These are phyloP conservation scores for Colletotrichum aenigma DNA, from an alignment of 2,329 filamentous ascomycete species.

Conservation along the genomic window DNA sequence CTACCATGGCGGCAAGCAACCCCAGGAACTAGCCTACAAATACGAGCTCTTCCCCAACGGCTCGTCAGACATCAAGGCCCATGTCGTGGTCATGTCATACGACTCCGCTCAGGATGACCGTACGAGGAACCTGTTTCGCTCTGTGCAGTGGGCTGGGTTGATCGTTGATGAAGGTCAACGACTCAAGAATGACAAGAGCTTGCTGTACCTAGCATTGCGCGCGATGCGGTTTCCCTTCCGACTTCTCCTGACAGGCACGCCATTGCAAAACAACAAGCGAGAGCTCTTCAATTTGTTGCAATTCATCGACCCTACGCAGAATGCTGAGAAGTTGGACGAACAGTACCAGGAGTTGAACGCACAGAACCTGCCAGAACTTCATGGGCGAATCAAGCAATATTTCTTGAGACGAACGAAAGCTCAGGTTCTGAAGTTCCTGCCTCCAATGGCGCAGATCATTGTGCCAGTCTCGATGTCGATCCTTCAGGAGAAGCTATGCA, in stretches of 20 bases:
- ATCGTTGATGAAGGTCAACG: slow-evolving; percentile 96
- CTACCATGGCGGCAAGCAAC: slow-evolving; percentile 79
- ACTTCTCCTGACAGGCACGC: slow-evolving; percentile 87
- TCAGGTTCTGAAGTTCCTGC: slow-evolving; percentile 88
- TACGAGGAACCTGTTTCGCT: slow-evolving; percentile 68
- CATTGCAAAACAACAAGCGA: slow-evolving; percentile 91
- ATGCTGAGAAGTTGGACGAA: slow-evolving; percentile 76
- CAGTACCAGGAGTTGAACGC: slow-evolving; percentile 80
- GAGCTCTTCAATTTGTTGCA: slow-evolving; percentile 97
- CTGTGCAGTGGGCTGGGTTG: slow-evolving; percentile 82
- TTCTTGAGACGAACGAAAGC: slow-evolving; percentile 82
- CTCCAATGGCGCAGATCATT: slow-evolving; percentile 93
- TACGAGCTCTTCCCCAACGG: slow-evolving; percentile 83
- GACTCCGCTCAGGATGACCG: slow-evolving; percentile 81
- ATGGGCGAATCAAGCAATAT: slow-evolving; percentile 79
- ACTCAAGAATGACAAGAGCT: slow-evolving; percentile 88
- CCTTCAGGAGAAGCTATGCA: slow-evolving; percentile 92
- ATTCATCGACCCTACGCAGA: slow-evolving; percentile 76
- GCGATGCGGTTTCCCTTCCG: slow-evolving; percentile 82
- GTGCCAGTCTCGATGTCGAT: slow-evolving; percentile 94
- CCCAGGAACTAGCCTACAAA: slow-evolving; percentile 77
- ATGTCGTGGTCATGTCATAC: slow-evolving; percentile 94
- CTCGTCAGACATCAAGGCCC: slow-evolving; percentile 75
- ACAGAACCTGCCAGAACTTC: slow-evolving; percentile 80
- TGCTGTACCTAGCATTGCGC: slow-evolving; percentile 77